phyloP scores from a whole-genome alignment of 2,329 filamentous ascomycete genomes.

The Tolypocladium nubicola region DNA sequence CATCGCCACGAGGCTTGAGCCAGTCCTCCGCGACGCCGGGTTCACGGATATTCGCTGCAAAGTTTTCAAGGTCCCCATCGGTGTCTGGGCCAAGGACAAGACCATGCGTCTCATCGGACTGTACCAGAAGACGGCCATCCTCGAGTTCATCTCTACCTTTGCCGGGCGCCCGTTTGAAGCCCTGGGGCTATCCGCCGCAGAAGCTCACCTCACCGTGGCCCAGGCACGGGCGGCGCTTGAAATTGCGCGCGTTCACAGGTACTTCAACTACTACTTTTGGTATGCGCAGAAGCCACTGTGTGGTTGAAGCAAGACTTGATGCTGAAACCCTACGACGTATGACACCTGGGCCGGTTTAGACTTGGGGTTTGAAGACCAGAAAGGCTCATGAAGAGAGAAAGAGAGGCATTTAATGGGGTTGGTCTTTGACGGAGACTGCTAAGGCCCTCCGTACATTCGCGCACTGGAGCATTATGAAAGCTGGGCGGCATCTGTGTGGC shows the following conservation, averaged over 20 bases:
- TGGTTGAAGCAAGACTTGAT: too few relatives aligned
- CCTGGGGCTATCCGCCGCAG: slow-evolving; percentile 14
- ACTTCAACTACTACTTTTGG: slow-evolving; percentile 24
- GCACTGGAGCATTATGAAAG: too few relatives aligned
- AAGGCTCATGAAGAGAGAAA: too few relatives aligned
- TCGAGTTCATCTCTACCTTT: slow-evolving; percentile 25
- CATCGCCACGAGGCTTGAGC: slow-evolving; percentile 8
- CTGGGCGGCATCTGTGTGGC: too few relatives aligned
- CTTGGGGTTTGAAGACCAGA: too few relatives aligned
- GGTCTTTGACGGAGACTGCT: too few relatives aligned
- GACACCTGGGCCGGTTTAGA: too few relatives aligned
- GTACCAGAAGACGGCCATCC: slow-evolving; percentile 25
- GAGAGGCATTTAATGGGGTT: too few relatives aligned
- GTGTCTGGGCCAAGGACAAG: slow-evolving; percentile 21
- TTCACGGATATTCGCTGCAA: slow-evolving; percentile 17
- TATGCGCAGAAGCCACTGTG: slow-evolving; percentile 22
- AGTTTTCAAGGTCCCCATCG: slow-evolving; percentile 26
- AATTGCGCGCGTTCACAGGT: slow-evolving; percentile 20
- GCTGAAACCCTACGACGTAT: too few relatives aligned
- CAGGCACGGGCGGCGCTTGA: slow-evolving; percentile 13
- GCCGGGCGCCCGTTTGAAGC: slow-evolving; percentile 22
- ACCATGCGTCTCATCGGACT: slow-evolving; percentile 24
- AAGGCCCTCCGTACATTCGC: too few relatives aligned
- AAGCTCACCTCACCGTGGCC: slow-evolving; percentile 17
- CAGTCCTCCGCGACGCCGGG: slow-evolving; percentile 6